phyloP scores from a whole-genome alignment of 2,329 filamentous ascomycete species.

The Taxawa tesnikishii region DNA sequence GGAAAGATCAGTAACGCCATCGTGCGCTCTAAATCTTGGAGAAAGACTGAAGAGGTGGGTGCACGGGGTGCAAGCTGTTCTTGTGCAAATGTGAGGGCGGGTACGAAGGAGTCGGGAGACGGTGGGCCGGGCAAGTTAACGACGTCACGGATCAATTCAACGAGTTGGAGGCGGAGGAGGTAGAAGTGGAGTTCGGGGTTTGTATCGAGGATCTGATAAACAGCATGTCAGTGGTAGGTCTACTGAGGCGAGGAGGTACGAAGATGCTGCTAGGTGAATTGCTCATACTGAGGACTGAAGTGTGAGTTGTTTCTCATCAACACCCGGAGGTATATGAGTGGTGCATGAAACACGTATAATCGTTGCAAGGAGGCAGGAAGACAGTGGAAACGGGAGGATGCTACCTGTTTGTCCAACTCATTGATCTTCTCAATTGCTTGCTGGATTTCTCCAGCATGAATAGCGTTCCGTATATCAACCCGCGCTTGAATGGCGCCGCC shows the following conservation, averaged over 20 bases:
- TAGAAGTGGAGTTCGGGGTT: conserved; percentile 80
- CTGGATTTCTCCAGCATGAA: conserved; percentile 77
- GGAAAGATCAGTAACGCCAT: conserved; percentile 88
- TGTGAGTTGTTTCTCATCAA: conserved; percentile 79
- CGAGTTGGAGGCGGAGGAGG: conserved; percentile 76
- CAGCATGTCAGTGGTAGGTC: conserved; percentile 5
- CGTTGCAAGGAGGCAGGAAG: conserved; percentile 47
- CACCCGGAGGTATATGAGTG: conserved; percentile 84
- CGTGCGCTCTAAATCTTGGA: conserved; percentile 79
- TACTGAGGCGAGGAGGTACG: conserved; percentile 1
- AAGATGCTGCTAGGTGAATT: conserved; percentile 13
- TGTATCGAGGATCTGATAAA: conserved; percentile 66
- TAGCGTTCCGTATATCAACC: conserved; percentile 72
- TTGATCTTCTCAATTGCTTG: conserved; percentile 78
- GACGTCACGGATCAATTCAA: conserved; percentile 79
- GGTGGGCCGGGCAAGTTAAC: conserved; percentile 11
- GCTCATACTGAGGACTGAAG: conserved; percentile 85
- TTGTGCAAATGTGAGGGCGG: conserved; percentile 77
- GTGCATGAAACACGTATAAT: conserved; percentile 99
- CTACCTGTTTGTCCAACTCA: conserved; percentile 81
- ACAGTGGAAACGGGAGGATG: conserved; percentile 3
- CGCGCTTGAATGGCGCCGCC: conserved; percentile 58
- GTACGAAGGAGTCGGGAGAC: conserved; percentile 60
- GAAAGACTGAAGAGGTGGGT: conserved; percentile 65
- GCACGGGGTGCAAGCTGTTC: conserved; percentile 79